A percentile compares a stretch with the other conserved stretches of the same genome.
These are phyloP conservation scores for Albophoma yamanashiensis DNA, from an alignment of 2,329 filamentous ascomycete species.

Conservation along the genomic window DNA sequence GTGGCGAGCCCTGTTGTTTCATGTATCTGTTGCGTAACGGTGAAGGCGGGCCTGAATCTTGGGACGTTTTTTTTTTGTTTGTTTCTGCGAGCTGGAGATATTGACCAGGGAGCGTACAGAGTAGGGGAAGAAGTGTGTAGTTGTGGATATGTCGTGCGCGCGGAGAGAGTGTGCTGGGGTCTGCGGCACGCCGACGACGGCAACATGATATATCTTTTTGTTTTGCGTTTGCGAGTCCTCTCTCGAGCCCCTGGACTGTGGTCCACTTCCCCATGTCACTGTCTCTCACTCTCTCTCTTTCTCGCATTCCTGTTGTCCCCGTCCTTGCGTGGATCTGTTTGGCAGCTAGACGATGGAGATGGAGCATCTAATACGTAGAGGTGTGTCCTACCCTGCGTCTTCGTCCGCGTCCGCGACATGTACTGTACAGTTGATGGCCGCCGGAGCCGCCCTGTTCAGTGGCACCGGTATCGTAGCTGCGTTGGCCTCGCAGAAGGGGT, in stretches of 20 bases:
- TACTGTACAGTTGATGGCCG: neutral
- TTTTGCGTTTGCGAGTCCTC: conserved; percentile 9
- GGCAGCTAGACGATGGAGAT: neutral
- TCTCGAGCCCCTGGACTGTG: neutral
- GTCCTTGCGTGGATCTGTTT: neutral
- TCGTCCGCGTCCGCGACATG: neutral
- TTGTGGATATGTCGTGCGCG: conserved; percentile 9
- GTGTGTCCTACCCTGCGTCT: neutral
- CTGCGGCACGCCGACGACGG: conserved; percentile 28
- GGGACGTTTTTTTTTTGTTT: conserved; percentile 15
- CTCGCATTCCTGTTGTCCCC: neutral
- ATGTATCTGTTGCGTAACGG: conserved; percentile 21
- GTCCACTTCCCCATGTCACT: neutral
- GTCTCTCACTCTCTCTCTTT: neutral
- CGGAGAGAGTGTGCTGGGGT: conserved; percentile 15
- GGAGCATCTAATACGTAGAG: neutral
- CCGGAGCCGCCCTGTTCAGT: neutral
- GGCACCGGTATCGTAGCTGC: neutral
- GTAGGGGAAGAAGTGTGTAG: conserved; percentile 10
- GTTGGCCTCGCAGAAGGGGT: neutral
- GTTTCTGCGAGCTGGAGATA: conserved; percentile 15
- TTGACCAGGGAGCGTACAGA: conserved; percentile 15
- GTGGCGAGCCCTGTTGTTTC: conserved; percentile 20
- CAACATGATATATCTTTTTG: conserved; percentile 38
- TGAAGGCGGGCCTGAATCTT: conserved; percentile 19